Percentiles rank a stretch among this genome's conserved stretches.
phyloP scores from a whole-genome alignment of 1,284 basidiomycete genomes.

The Schizophyllum commune region DNA sequence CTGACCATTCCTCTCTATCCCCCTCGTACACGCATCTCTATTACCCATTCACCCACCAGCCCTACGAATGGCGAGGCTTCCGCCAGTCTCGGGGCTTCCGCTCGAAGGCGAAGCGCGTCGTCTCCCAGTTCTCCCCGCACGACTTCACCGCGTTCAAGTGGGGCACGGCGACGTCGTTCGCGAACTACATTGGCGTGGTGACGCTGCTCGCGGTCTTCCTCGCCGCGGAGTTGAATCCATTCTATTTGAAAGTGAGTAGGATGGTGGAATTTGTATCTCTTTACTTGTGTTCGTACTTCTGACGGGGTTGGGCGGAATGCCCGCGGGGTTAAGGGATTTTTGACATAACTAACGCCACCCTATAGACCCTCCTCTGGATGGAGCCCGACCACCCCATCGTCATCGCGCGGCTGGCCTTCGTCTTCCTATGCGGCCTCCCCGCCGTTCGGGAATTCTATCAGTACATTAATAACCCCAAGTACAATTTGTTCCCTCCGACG shows the following conservation, averaged over 20 bases:
- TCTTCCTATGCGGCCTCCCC: constrained; percentile 77
- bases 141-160: constrained; percentile 84
- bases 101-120: constrained; percentile 67
- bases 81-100: constrained; percentile 67
- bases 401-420: constrained; percentile 61
- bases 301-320: background rate
- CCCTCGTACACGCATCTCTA: background rate
- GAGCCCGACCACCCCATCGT: constrained; percentile 81
- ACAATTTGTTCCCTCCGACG: constrained; percentile 7
- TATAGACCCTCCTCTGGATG: constrained; percentile 73
- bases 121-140: constrained; percentile 77
- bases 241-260: constrained; percentile 68
- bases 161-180: constrained; percentile 73
- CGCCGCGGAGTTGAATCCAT: constrained; percentile 76
- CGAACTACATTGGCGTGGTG: constrained; percentile 69
- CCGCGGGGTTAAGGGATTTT: background rate
- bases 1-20: no score
- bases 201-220: constrained; percentile 72
- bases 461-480: constrained; percentile 75
- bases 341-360: background rate
- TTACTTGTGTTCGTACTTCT: no score
- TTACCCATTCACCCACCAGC: constrained; percentile 29
- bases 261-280: constrained; percentile 5
- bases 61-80: constrained; percentile 79
- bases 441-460: constrained; percentile 75